Evolutionary conservation across 495 filamentous ascomycete species (phyloP), one percentile per base, ranked within the genome.

Genomic region (Hypomontagnella monticulosa): DNA sequence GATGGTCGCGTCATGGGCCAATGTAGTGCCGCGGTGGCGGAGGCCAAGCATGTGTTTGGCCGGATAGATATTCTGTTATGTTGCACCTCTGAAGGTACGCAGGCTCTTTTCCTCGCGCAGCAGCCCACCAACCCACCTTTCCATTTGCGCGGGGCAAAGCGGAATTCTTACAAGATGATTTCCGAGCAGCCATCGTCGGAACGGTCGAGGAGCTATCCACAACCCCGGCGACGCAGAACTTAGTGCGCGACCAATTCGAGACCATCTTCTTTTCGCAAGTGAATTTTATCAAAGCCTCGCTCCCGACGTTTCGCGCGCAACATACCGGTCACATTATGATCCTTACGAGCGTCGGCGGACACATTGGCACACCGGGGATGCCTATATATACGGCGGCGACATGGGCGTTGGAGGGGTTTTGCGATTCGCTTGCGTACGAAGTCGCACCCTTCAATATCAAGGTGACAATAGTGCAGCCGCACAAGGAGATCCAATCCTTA

Each of bases 321-420:
- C 85, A 88, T 61, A 89, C 85, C 3, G 95, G 95, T 0, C 95
- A 99, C 77, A 88, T 99, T 55, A 88, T 97, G 69, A 85, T 97
- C 56, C 79, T 98, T 1, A 95, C 92, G 18, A 93, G 92, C 46
- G 91, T 97, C 70, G 93, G 91, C 30, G 93, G 91, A 4, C 92
- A 97, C 76, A 89, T 99, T 66, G 95, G 93, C 23, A 97, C 94
- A 2, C 95, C 95, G 0, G 92, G 93, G 11, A 85, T 98, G 74
- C 85, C 91, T 41, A 90, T 95, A 83, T 96, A 95, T 74, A 93
- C 91, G 68, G 93, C 95, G 42, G 88, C 92, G 19, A 92, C 91
- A 38, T 97, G 96, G 93, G 95, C 94, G 6, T 85, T 98, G 4
- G 95, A 99, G 76, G 95, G 95, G n/a, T 97, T 95, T 75, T 97